Percentiles rank a stretch among this genome's conserved stretches.
Evolutionary conservation across 1,139 yeast genomes (phyloP).

Genomic region (Geotrichum histeridarum): DNA sequence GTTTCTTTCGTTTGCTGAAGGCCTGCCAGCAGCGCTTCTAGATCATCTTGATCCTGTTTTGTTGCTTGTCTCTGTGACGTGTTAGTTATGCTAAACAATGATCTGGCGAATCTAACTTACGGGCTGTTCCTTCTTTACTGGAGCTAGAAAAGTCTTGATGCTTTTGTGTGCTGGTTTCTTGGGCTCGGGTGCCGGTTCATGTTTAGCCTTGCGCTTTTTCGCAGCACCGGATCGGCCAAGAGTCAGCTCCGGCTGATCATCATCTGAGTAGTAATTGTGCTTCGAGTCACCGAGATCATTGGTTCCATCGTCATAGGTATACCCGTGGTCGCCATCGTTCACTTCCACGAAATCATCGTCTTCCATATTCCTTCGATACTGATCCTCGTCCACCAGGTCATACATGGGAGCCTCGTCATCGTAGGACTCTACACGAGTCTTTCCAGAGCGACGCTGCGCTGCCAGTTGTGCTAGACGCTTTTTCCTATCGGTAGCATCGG

Average conservation of each 20-base stretch:
- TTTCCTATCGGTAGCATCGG: conserved; percentile 12
- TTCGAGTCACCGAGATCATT: conserved; percentile 19
- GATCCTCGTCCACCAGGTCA: conserved; percentile 19
- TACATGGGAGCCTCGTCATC: conserved; percentile 17
- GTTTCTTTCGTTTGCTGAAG: conserved; percentile 6
- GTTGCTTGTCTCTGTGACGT: conserved; percentile 14
- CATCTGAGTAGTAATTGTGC: conserved; percentile 23
- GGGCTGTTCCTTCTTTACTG: conserved; percentile 13
- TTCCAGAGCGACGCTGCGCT: conserved; percentile 10
- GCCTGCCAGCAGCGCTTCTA: conserved; percentile 17
- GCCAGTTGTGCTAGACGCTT: conserved; percentile 17
- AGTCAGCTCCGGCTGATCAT: conserved; percentile 46
- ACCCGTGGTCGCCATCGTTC: conserved; percentile 21
- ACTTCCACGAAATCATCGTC: conserved; percentile 27
- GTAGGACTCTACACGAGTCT: conserved; percentile 3
- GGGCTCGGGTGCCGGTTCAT: conserved; percentile 22
- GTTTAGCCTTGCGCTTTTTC: conserved; percentile 17
- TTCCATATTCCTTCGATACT: conserved; percentile 21
- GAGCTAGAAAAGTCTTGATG: conserved; percentile 16
- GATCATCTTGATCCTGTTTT: conserved; percentile 17
- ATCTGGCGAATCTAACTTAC: conserved; percentile 7
- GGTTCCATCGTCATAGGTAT: conserved; percentile 18
- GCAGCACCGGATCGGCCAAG: conserved; percentile 34
- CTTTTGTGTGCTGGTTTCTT: conserved; percentile 22
- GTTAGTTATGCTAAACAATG: background rate